Percentiles rank a stretch among this genome's conserved stretches.
These are phyloP conservation scores for Hyphodiscus sp. DNA, from an alignment of 2,329 filamentous ascomycete genomes.

Conservation along the genomic window DNA sequence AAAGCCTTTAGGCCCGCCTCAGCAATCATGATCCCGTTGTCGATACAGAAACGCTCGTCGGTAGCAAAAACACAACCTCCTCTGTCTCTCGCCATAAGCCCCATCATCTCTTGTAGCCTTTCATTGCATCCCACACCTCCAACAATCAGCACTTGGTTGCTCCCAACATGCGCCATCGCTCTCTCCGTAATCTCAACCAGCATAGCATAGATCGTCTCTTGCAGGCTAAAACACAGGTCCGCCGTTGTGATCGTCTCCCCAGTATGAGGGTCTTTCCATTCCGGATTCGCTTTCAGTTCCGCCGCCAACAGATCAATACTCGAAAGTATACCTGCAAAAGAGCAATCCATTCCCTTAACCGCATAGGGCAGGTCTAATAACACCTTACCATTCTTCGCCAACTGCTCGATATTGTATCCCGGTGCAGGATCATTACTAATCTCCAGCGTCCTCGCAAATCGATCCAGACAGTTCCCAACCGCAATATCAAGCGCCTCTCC, in stretches of 20 bases:
- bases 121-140: conserved; percentile 95
- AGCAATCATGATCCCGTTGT: conserved; percentile 99
- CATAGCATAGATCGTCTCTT: conserved; percentile 96
- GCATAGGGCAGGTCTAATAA: conserved; percentile 88
- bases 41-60: conserved; percentile 96
- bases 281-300: conserved; percentile 49
- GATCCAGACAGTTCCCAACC: conserved; percentile 93
- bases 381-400: conserved; percentile 66
- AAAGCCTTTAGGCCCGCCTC: conserved; percentile 87
- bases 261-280: conserved; percentile 39
- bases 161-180: conserved; percentile 96
- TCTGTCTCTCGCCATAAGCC: conserved; percentile 80
- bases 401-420: conserved; percentile 95
- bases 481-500: conserved; percentile 96
- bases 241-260: conserved; percentile 62
- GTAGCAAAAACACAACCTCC: conserved; percentile 90
- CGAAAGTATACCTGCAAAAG: conserved; percentile 87
- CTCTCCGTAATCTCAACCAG: conserved; percentile 97
- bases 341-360: conserved; percentile 98
- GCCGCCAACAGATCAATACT: conserved; percentile 73
- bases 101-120: conserved; percentile 97
- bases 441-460: conserved; percentile 83
- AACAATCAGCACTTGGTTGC: conserved; percentile 84
- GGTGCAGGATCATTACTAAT: conserved; percentile 96
- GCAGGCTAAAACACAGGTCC: conserved; percentile 88